Base-by-base conservation (phyloP, 371 early-diverging fungal genomes). In the Mucor saturninus region DNA sequence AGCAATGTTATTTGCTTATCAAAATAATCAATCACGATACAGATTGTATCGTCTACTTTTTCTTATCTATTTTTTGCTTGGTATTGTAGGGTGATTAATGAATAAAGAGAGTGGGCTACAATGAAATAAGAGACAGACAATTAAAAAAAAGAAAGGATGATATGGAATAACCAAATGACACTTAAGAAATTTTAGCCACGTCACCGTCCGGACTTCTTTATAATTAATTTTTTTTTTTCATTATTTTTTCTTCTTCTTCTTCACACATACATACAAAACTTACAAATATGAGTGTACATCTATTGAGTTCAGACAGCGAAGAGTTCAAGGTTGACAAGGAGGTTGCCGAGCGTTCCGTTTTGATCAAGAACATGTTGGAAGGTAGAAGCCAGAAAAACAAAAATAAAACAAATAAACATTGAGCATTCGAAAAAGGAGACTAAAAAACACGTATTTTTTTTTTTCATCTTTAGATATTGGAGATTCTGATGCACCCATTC, bases 331-430 rank as follows among this genome's bases (percentile, higher is more conserved):
- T 93, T 40, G 86, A 89, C 40, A 91, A 91, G 73, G 90, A 90
- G 59, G 90, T 95, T 45, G 95, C 95, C 30, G 84, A 84, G 68
- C 93, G 94, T 67, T 93, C 94, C 59, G 80, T 91, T 39, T 86
- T 97, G 64, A 93, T 98, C 80, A 96, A 94, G 80, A 94, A 94
- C 81, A 90, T 97, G 92, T 76, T 97, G 54, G 95, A 94, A 75
- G 89, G 86, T 85, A 72, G 21, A 21, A 21, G 21, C 21, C 21
- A 21, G 21, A 21, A 21, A 21, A 21, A 21, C 21, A 21, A 21
- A 21, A 51, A 39, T 28, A 26, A 35, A 15, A 1, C 21, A 30
- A 29, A 46, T 39, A 52, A 31, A 37, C 14, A n/a, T 31, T 15
- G 2, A 14, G 51, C 14, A 37, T 59, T 30, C 11, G 13, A 50